Evolutionary conservation across 768 basidiomycete species (phyloP).

Genomic region (Tylopilus sp.): DNA sequence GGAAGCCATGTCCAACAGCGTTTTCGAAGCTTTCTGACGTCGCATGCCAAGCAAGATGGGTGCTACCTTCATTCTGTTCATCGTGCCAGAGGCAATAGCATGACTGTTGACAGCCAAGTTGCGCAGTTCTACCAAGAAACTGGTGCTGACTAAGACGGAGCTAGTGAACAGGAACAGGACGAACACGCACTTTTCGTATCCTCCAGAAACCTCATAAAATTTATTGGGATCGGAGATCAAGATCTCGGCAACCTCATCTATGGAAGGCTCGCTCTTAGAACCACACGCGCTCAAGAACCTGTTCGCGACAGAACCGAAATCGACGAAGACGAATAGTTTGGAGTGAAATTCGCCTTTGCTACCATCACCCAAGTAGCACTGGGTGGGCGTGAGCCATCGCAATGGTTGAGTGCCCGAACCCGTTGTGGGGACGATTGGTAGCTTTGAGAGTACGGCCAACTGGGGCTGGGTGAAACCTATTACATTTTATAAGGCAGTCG

Average conservation of each 20-base stretch:
- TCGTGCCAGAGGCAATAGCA: constrained; percentile 44
- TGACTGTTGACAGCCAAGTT: constrained; percentile 77
- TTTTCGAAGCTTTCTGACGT: constrained; percentile 41
- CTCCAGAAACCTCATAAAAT: constrained; percentile 71
- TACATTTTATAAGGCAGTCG: neutral
- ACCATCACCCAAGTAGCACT: constrained; percentile 65
- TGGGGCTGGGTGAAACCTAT: constrained; percentile 59
- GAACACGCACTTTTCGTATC: constrained; percentile 56
- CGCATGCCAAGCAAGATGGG: constrained; percentile 75
- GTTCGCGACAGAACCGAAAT: constrained; percentile 82
- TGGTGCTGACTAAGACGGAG: constrained; percentile 28
- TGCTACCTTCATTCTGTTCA: constrained; percentile 62
- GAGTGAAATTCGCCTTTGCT: constrained; percentile 62
- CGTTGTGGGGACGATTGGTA: constrained; percentile 65
- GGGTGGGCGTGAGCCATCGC: constrained; percentile 54
- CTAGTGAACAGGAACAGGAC: neutral
- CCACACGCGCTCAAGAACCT: constrained; percentile 85
- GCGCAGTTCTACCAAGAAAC: constrained; percentile 79
- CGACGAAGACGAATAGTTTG: constrained; percentile 82
- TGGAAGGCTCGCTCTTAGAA: constrained; percentile 81
- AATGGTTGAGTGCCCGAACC: constrained; percentile 30
- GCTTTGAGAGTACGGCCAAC: constrained; percentile 51
- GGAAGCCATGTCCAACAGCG: constrained; percentile 18
- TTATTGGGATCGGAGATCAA: constrained; percentile 63
- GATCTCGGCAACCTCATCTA: constrained; percentile 74